These are phyloP conservation scores for Moelleriella libera DNA, from an alignment of 2,329 filamentous ascomycete species.

Conservation along the genomic window DNA sequence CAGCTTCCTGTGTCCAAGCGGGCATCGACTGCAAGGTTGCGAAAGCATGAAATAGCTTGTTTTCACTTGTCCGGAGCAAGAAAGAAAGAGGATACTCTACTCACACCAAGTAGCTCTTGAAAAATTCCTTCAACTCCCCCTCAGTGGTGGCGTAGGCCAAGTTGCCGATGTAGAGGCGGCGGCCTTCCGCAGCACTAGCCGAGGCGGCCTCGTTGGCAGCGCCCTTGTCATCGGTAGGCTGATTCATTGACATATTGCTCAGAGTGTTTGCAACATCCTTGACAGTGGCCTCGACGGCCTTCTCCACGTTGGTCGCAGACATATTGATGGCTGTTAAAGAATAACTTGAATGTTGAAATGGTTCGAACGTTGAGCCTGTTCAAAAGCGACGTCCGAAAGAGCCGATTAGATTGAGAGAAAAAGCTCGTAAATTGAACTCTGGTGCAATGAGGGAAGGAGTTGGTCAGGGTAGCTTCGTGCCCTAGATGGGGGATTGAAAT, in stretches of 20 bases:
- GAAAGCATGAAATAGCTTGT: too few relatives aligned
- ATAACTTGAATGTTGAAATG: constrained; percentile 19
- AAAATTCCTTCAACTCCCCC: constrained; percentile 99
- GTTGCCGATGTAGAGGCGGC: constrained; percentile 99
- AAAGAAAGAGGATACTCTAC: constrained; percentile 23
- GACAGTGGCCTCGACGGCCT: constrained; percentile 50
- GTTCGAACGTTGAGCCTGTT: constrained; percentile 20
- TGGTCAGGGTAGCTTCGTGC: constrained; percentile 76
- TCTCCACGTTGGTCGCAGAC: constrained; percentile 59
- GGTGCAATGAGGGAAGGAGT: constrained; percentile 47
- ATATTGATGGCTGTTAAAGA: constrained; percentile 53
- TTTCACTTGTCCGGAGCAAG: too few relatives aligned
- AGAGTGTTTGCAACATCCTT: constrained; percentile 63
- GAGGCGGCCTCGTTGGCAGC: constrained; percentile 80
- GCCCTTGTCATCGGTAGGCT: constrained; percentile 37
- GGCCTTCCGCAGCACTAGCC: constrained; percentile 94
- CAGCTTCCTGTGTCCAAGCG: too few relatives aligned
- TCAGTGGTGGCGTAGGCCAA: constrained; percentile 99
- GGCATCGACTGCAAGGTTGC: too few relatives aligned
- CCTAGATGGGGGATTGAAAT: constrained; percentile 47
- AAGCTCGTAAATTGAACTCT: constrained; percentile 45
- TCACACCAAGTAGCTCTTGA: constrained; percentile 98
- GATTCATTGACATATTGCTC: constrained; percentile 56
- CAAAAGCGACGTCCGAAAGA: constrained; percentile 30
- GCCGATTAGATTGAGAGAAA: constrained; percentile 12